Conservation (phyloP, 2,329 filamentous ascomycete genomes). For the Dactylellina cionopaga region DNA sequence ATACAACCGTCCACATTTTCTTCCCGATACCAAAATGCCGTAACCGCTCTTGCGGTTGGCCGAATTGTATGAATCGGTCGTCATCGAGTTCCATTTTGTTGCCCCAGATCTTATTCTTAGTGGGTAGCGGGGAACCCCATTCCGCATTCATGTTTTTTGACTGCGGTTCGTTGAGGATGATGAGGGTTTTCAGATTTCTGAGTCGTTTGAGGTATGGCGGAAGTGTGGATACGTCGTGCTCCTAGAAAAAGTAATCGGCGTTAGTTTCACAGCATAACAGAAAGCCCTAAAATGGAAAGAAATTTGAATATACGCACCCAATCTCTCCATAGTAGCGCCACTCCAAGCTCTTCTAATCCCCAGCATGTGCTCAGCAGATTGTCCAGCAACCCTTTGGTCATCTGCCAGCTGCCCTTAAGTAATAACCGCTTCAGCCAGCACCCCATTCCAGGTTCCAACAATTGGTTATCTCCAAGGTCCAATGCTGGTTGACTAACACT, state of each 20-base stretch:
- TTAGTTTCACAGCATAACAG: background rate
- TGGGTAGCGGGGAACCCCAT: conserved; percentile 40
- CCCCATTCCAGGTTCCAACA: conserved; percentile 27
- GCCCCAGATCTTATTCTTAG: conserved; percentile 44
- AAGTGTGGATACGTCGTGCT: conserved; percentile 26
- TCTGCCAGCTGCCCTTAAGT: conserved; percentile 44
- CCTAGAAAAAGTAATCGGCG: background rate
- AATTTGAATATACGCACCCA: conserved; percentile 24
- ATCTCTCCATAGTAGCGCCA: conserved; percentile 37
- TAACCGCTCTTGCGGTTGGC: conserved; percentile 38
- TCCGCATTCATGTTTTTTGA: conserved; percentile 49
- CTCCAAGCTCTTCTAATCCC: conserved; percentile 36
- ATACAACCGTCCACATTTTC: conserved; percentile 40
- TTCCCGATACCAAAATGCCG: conserved; percentile 38
- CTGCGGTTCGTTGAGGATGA: conserved; percentile 45
- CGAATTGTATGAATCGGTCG: conserved; percentile 35
- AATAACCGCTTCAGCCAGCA: conserved; percentile 37
- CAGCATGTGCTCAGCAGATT: conserved; percentile 30
- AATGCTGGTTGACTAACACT: background rate
- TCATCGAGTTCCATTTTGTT: conserved; percentile 24
- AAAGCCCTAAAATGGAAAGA: background rate
- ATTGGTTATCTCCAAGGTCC: background rate
- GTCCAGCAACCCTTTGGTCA: conserved; percentile 31
- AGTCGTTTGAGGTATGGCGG: conserved; percentile 31
- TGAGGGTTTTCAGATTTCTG: conserved; percentile 20